Evolutionary conservation across 495 filamentous ascomycete species (phyloP), one percentile per base, ranked within the genome.

Genomic region (Chaetomium tenue): DNA sequence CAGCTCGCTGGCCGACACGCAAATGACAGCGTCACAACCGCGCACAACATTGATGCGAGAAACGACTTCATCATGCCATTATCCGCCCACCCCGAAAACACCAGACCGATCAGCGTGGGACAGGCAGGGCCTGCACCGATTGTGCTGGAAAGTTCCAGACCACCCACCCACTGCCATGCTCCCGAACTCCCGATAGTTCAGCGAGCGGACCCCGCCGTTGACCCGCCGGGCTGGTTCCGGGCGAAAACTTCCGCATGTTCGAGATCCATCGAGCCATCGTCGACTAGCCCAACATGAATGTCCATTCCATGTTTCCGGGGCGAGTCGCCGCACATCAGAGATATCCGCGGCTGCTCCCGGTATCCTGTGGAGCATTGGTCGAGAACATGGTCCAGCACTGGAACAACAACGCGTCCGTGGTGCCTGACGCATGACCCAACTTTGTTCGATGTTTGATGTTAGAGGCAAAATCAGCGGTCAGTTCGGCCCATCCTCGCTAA

Each of bases 161-260:
- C 3, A n/a, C n/a, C n/a, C n/a, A n/a, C n/a, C n/a, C n/a, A n/a
- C n/a, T n/a, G n/a, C n/a, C n/a, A n/a, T n/a, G n/a, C 39, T 40
- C 9, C 39, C 33, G 33, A 37, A 9, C 33, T 8, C 11, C 33
- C 33, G 33, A 37, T 8, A 37, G 8, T 37, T 37, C 33, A 8
- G 33, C 33, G 33, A 37, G 11, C n/a, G 55, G 55, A 23, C 37
- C 55, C 55, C 55, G 55, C 55, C 26, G 20, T 42, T 22, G 55
- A 44, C 55, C 55, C 55, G 55, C 39, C 39, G 22, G 37, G 13
- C 22, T 44, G 55, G 55, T 42, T 58, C 37, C 55, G 55, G 55
- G 37, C 42, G 7, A 58, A 58, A 42, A 25, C 11, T 44, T 58
- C 55, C 37, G 55, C 39, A n/a, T 37, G 26, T 28, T 37, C 6